Base-by-base conservation (phyloP, 108 stramenopile species). In the Skeletonema potamos region DNA sequence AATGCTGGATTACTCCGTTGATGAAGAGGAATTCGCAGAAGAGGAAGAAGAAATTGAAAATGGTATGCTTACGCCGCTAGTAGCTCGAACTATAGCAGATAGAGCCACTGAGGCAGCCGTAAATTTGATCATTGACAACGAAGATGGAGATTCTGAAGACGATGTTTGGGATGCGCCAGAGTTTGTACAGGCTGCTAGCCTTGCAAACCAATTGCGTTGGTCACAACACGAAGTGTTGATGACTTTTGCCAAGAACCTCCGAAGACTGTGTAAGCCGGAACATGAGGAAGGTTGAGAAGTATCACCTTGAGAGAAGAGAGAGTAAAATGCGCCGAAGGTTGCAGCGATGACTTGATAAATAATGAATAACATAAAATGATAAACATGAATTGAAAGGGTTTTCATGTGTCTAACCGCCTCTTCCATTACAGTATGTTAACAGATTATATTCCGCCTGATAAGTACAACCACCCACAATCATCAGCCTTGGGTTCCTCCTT, bases 31-130 rank as follows among this genome's bases (percentile, higher is more conserved):
- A 12, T 12, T 36, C 12, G 44, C 29, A 11, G 37, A 71, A n/a
- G 70, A 72, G 44, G 62, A 57, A 11, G 55, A 67, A 20, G 67
- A 56, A 27, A 41, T 41, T 3, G 20, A 33, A 1, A 64, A 63
- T 27, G 73, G 54, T 3, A 54, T 72, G 5, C 67, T 89, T 30
- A 81, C 88, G 0, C 84, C 86, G 7, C 61, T 65, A 24, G 82
- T 87, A 9, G 89, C 86, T 26, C 33, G 75, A 20, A 46, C 61
- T 13, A 74, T 87, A 15, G 83, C 89, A 12, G 66, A 84, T 29
- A 73, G 86, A 33, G 70, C 85, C n/a, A 73, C 80, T 3, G 85
- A 88, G 24, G 79, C 72, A 6, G 82, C 84, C 4, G 77, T 73
- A 57, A 54, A 87, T 29, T 64, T 85, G 67, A 57, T 84, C 24